Percentiles rank a stretch among this genome's conserved stretches.
Conservation (phyloP, 768 basidiomycete genomes). For the Macrolepiota albuminosa region DNA sequence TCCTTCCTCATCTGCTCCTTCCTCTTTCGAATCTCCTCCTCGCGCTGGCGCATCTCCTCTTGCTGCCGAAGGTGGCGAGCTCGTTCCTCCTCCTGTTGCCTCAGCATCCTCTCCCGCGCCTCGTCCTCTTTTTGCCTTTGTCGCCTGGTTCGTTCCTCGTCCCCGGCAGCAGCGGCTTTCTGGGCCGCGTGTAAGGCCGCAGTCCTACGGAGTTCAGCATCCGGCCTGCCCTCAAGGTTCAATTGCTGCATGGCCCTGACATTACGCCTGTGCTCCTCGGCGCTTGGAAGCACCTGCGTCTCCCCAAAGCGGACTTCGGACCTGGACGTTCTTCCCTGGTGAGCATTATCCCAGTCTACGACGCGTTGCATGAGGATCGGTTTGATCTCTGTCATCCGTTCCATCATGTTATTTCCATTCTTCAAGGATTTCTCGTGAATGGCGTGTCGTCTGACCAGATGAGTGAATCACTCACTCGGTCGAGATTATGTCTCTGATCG, state of each 20-base stretch:
- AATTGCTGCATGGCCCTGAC: constrained; percentile 25
- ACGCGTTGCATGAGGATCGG: constrained; percentile 57
- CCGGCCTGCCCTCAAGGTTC: constrained; percentile 22
- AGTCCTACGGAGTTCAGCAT: constrained; percentile 19
- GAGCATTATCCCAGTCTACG: constrained; percentile 44
- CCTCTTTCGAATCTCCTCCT: constrained; percentile 40
- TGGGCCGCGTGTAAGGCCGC: constrained; percentile 20
- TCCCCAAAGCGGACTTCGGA: background rate
- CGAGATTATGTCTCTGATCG: constrained; percentile 63
- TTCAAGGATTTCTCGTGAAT: constrained; percentile 6
- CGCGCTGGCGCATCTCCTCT: constrained; percentile 39
- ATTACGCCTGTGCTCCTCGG: constrained; percentile 13
- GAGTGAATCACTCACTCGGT: constrained; percentile 47
- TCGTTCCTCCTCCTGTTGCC: constrained; percentile 10
- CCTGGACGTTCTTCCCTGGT: background rate
- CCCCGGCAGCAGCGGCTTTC: constrained; percentile 14
- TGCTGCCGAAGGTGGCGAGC: constrained; percentile 30
- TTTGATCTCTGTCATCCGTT: constrained; percentile 61
- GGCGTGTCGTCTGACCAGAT: background rate
- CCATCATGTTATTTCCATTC: constrained; percentile 57
- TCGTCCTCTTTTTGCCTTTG: constrained; percentile 37
- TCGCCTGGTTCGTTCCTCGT: constrained; percentile 13
- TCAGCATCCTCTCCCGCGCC: constrained; percentile 6
- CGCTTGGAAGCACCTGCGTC: constrained; percentile 15
- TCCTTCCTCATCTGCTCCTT: constrained; percentile 40